Percentiles rank a stretch among this genome's conserved stretches.
Evolutionary conservation across 1,139 yeast species (phyloP).

Genomic region (Diutina mesorugosa): DNA sequence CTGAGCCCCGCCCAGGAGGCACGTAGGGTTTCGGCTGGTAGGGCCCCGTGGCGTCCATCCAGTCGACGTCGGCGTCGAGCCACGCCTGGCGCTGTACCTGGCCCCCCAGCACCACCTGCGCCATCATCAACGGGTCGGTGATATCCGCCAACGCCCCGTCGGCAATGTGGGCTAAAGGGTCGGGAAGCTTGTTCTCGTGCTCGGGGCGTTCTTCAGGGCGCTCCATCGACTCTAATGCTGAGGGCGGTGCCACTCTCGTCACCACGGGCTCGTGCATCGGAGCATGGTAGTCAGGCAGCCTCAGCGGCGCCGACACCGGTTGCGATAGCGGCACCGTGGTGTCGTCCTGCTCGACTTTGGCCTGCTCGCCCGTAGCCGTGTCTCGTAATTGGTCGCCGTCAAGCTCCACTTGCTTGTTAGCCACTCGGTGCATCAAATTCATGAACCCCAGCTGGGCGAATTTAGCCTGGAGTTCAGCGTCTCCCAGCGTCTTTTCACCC

Average conservation of each 20-base stretch:
- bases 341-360: neutral
- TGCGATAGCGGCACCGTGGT: neutral
- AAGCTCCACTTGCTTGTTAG: neutral
- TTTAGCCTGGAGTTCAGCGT: neutral
- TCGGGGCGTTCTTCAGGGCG: neutral
- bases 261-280: neutral
- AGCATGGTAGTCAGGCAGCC: neutral
- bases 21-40: neutral
- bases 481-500: neutral
- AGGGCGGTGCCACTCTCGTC: neutral
- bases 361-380: neutral
- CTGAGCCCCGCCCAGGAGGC: neutral
- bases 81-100: neutral
- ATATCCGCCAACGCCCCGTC: slow-evolving; percentile 1
- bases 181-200: neutral
- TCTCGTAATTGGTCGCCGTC: neutral
- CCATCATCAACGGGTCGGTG: slow-evolving; percentile 3
- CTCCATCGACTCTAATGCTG: neutral
- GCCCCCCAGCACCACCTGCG: slow-evolving; percentile 1
- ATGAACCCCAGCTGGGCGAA: slow-evolving; percentile 1
- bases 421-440: neutral
- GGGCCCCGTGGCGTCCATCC: neutral
- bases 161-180: slow-evolving; percentile 2
- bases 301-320: neutral
- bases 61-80: slow-evolving; percentile 1